Evolutionary conservation across 441 rosid genomes (phyloP), one percentile per base, ranked within the genome.

Genomic region (Breynia disticha): DNA sequence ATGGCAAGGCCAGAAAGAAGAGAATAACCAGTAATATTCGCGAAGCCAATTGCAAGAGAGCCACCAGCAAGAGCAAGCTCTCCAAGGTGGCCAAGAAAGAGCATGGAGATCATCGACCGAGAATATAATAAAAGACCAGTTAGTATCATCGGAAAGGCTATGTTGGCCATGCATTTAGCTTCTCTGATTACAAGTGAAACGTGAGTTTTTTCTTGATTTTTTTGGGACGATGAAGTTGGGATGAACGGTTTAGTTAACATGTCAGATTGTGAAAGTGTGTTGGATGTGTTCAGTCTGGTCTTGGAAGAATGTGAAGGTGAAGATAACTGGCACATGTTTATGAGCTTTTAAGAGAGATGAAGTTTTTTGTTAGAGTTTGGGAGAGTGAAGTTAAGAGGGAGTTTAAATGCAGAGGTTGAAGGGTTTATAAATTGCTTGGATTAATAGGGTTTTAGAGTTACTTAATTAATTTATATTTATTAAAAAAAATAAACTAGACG

Each of bases 21-120:
- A 14, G 95, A 85, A 56, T 85, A 90, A 0, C 96, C 96, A 2
- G 93, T 87, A 64, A 90, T 85, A 76, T 90, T 90, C 3, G 90
- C 97, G 37, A 90, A 85, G 4, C 95, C 97, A 4, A 87, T 67
- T 5, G 97, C 95, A 0, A 90, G 78, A 0, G 97, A 87, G 50
- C 97, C 97, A 0, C 96, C 84, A 4, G 97, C 95, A 43, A 90
- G 67, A 17, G 95, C 60, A 13, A 90, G 80, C 5, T 90, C 87
- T 9, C 91, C 95, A 1, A 84, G 78, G 52, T 79, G 82, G 61
- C 97, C 96, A 0, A 90, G 95, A 65, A 87, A 90, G 55, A 90
- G 82, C 97, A 90, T 81, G 55, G 97, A 90, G 63, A 90, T 79
- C 86, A 87, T 75, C 39, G 97, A 84, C 17, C 96, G 95, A 60